These are phyloP conservation scores for Neurospora hispaniola DNA, from an alignment of 495 filamentous ascomycete species.

Conservation along the genomic window DNA sequence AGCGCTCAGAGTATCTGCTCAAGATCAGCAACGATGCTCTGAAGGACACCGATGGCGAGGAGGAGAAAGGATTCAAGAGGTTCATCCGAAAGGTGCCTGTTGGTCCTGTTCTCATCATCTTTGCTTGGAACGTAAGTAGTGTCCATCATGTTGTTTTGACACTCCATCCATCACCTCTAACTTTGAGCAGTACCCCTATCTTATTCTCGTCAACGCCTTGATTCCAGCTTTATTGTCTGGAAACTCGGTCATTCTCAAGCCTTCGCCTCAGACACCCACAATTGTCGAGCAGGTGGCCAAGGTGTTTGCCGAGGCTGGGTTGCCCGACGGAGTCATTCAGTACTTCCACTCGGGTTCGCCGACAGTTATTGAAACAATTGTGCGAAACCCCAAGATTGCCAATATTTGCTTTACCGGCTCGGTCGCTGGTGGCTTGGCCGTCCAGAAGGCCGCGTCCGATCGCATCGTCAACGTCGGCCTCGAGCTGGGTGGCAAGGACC, in stretches of 20 bases:
- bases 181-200: slow-evolving; percentile 67
- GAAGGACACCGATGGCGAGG: slow-evolving; percentile 64
- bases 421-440: slow-evolving; percentile 69
- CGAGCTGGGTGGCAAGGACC: slow-evolving; percentile 88
- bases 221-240: slow-evolving; percentile 81
- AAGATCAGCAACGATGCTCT: slow-evolving; percentile 67
- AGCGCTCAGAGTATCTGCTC: slow-evolving; percentile 68
- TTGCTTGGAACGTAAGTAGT: slow-evolving; percentile 82
- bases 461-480: slow-evolving; percentile 74
- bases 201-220: slow-evolving; percentile 82
- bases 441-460: slow-evolving; percentile 74
- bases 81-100: slow-evolving; percentile 80
- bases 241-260: slow-evolving; percentile 84
- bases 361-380: slow-evolving; percentile 56
- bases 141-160: not conserved
- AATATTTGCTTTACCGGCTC: slow-evolving; percentile 91
- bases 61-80: slow-evolving; percentile 76
- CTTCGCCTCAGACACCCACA: slow-evolving; percentile 87
- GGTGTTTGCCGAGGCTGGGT: slow-evolving; percentile 65
- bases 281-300: slow-evolving; percentile 70
- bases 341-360: slow-evolving; percentile 79
- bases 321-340: slow-evolving; percentile 72
- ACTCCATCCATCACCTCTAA: not conserved
- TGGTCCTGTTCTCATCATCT: slow-evolving; percentile 75
- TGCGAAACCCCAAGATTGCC: slow-evolving; percentile 60